Conservation (phyloP, 768 basidiomycete genomes). For the Pisolithus tinctorius region DNA sequence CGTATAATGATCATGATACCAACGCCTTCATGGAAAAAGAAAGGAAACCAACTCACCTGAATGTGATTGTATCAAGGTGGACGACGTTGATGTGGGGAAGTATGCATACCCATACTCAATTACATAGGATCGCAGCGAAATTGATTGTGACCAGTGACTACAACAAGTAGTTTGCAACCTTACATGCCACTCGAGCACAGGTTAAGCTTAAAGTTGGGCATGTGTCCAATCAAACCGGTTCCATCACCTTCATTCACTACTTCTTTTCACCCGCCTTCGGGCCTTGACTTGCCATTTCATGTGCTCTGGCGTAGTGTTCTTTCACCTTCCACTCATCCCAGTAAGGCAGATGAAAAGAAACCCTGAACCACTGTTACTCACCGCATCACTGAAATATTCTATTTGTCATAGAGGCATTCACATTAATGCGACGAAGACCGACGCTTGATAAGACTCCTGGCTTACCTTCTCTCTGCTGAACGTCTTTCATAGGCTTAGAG, state of each 20-base stretch:
- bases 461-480: constrained; percentile 41
- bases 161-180: too few species aligned
- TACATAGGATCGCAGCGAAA: too few species aligned
- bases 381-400: constrained; percentile 27
- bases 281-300: neutral
- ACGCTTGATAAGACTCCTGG: neutral
- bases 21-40: too few species aligned
- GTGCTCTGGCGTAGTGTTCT: neutral
- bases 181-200: too few species aligned
- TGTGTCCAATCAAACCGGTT: too few species aligned
- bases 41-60: too few species aligned
- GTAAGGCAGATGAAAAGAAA: neutral
- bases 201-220: too few species aligned
- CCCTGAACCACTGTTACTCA: constrained; percentile 7
- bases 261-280: neutral
- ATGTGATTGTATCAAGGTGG: too few species aligned
- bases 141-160: too few species aligned
- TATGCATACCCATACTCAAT: too few species aligned
- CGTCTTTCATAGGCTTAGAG: constrained; percentile 32
- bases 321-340: neutral
- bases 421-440: neutral
- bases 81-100: too few species aligned
- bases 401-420: neutral
- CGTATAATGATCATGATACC: too few species aligned
- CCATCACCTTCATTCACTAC: neutral